Base-by-base conservation (phyloP, 1,284 basidiomycete genomes). In the Microbotryum violaceum region DNA sequence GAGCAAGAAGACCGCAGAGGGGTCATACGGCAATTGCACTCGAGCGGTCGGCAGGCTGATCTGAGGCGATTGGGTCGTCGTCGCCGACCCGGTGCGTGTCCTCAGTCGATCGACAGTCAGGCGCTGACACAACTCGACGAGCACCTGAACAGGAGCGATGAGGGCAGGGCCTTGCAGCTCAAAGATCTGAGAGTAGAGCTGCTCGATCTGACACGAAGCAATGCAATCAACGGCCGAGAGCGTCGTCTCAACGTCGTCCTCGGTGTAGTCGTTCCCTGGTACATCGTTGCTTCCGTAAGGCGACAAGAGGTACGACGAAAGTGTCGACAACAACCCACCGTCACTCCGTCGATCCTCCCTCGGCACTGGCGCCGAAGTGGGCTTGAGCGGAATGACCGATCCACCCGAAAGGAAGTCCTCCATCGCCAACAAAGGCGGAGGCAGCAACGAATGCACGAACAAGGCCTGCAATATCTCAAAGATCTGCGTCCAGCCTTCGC, bases 401-500 rank as follows among this genome's bases (percentile, higher is more conserved):
- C 89, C 89, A 29, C 89, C 90, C 0, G 70, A 70, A 18, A 96
- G 80, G 77, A 97, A 97, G 74, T 97, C 94, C 73, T 93, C 91
- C 88, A 97, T 93, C 73, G 90, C 87, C n/a, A 93, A 79, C 85
- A 98, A 88, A 57, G 84, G 81, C 6, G 80, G 82, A 0, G 92
- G 93, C 25, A 99, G 79, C 31, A 98, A 81, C 4, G 91, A 93
- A 74, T 97, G 89, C 49, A 94, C 77, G 77, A 98, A 98, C 27
- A 99, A 79, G 44, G 92, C 97, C 73, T 94, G 88, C 77, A 97
- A 92, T 85, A 98, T 97, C 75, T 97, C 93, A 71, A 98, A 97
- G 61, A 99, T 91, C 85, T 91, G 73, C 54, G 27, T 51, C 96
- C 96, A 99, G 20, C 94, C 92, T 74, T 91, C 88, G 45, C 92